Base-by-base conservation (phyloP, 768 basidiomycete species). In the Trametes meyenii region DNA sequence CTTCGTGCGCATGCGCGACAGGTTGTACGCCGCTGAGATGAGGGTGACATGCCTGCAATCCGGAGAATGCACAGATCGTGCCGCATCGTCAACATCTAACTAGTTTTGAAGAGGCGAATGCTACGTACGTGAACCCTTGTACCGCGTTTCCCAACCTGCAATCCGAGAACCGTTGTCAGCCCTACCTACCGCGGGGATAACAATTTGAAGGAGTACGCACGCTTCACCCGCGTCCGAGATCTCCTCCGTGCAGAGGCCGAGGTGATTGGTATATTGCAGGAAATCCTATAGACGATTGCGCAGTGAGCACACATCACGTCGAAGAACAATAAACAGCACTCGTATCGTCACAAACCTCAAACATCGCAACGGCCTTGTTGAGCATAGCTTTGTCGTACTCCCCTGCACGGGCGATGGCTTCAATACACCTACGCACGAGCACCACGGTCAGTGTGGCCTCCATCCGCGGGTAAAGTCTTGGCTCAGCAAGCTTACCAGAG, bases 321-420 rank as follows among this genome's bases (percentile, higher is more conserved):
- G 4, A 33, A 33, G 21, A 16, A 2, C 35, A 24, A 14, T 19
- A 6, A 16, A 14, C 40, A 13, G 40, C 4, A 12, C n/a, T 42
- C 13, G 13, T n/a, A 12, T 14, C 11, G n/a, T 4, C 4, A 42
- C 81, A 44, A 59, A 92, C 94, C 81, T 96, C 93, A 63, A 98
- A 95, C 90, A 97, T 95, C n/a, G 82, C 74, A 5, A 91, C 80
- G 5, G 94, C 88, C 54, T 82, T 84, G 14, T 76, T 76, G 14
- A 96, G 77, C 65, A 94, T 80, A 7, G 79, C 66, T 50, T 76
- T 79, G 66, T 96, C 90, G 62, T 83, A 92, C 60, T 90, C 83
- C 0, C 94, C 94, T 0, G 91, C 95, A 11, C 96, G 83, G 0
- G 94, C 92, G 63, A 98, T 75, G 0, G 94, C 94, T 68, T 98